Percentiles rank a stretch among this genome's conserved stretches.
phyloP scores from a whole-genome alignment of 371 early-diverging fungal species.

The Phascolomyces articulosus region DNA sequence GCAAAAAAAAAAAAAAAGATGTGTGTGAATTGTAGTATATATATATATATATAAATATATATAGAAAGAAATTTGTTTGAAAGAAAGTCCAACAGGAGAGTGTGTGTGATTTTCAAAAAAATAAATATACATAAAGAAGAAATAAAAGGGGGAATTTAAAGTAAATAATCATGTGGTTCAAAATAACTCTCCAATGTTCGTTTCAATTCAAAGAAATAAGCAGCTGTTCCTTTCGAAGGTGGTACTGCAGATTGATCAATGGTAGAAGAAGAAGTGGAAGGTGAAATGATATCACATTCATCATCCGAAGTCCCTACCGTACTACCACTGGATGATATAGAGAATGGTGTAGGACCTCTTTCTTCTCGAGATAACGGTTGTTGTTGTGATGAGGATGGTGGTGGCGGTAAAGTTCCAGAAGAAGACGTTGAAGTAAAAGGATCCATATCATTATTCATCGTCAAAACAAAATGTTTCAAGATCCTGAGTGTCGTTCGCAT shows the following conservation, averaged over 20 bases:
- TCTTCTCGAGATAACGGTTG: neutral
- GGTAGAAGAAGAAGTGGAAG: neutral
- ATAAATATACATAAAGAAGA: neutral
- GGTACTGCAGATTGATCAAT: neutral
- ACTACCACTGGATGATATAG: neutral
- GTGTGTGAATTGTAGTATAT: too few species aligned
- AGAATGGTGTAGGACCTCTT: neutral
- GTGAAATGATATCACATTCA: constrained; percentile 3
- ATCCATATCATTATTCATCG: neutral
- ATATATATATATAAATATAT: too few species aligned
- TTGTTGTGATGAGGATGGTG: too few species aligned
- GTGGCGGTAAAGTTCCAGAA: too few species aligned
- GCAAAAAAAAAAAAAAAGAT: too few species aligned
- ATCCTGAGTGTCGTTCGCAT: constrained; percentile 22
- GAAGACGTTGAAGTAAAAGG: too few species aligned
- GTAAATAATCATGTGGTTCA: constrained; percentile 4
- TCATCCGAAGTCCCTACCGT: constrained; percentile 4
- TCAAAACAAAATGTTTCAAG: constrained; percentile 11
- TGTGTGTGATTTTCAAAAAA: neutral
- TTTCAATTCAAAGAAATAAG: constrained; percentile 8
- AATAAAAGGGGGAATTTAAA: too few species aligned
- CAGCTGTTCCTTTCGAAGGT: neutral
- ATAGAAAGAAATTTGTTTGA: neutral
- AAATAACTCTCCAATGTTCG: constrained; percentile 4
- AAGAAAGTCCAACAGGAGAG: neutral